Evolutionary conservation across 2,329 filamentous ascomycete species (phyloP), one percentile per base, ranked within the genome.

Genomic region (Ascochyta clinopodiicola): DNA sequence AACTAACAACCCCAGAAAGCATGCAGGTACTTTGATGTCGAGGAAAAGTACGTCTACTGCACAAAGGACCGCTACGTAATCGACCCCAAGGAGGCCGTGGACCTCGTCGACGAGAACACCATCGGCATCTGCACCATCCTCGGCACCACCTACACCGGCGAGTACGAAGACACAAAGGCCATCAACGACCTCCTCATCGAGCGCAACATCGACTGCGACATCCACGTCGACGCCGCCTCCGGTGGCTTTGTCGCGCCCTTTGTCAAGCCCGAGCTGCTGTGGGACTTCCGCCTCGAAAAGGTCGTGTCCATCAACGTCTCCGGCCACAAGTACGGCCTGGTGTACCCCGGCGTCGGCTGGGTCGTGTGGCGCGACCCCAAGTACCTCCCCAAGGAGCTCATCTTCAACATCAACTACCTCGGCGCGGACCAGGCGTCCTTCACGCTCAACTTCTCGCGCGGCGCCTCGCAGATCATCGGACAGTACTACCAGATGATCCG

Each of bases 351-450:
- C 75, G 91, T 98, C 13, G 94, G 94, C 55, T 98, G 94, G 94
- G 87, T 94, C 10, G 82, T 97, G 63, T 97, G 93, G 92, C 87
- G 93, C 43, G 85, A 35, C 85, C 91, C 45, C 88, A 95, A 65
- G 53, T 71, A 67, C 50, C 64, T 71, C 2, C 94, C 94, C 7
- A 84, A 94, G 72, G 93, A 97, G 70, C 87, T 97, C 21, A 92
- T 98, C 68, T 98, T 98, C 86, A 97, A 96, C 83, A 97, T 98
- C 84, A 97, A 97, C 84, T 98, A 98, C 79, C 88, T 97, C 6
- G 94, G 94, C 44, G 93, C 94, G 10, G 92, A 97, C 72, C 94
- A 98, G 75, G 89, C 92, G 2, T 96, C 92, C 3, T 97, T 97
- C 80, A 97, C 94, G 0, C 86, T 98, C 56, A 98, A 98, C 82